Evolutionary conservation across 495 filamentous ascomycete genomes (phyloP).

Genomic region (Neurospora intermedia): DNA sequence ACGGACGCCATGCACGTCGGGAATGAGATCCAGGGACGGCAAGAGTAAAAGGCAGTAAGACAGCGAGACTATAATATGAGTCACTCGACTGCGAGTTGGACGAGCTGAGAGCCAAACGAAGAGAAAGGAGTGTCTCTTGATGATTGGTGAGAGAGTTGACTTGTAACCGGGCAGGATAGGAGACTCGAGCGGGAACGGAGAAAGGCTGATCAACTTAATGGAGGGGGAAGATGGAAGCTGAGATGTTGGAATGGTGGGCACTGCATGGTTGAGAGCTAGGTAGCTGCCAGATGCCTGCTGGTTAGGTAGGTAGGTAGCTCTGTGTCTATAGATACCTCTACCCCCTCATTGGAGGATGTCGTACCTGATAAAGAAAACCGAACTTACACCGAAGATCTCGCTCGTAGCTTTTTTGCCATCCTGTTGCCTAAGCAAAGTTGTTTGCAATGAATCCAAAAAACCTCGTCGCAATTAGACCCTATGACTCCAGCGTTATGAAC

Average conservation of each 20-base stretch:
- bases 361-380: not conserved
- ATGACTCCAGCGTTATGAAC: not conserved
- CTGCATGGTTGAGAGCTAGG: not conserved
- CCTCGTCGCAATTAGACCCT: not conserved
- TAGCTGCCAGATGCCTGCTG: not conserved
- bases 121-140: constrained; percentile 2
- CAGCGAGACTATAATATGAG: constrained; percentile 8
- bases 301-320: not conserved
- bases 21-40: not conserved
- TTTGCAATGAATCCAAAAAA: not conserved
- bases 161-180: not conserved
- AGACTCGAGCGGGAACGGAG: not conserved
- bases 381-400: not conserved
- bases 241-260: not conserved
- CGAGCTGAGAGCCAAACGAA: constrained; percentile 3
- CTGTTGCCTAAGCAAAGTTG: not conserved
- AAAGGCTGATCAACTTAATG: not conserved
- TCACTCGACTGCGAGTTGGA: constrained; percentile 13
- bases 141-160: constrained; percentile 5
- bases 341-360: not conserved
- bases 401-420: not conserved
- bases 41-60: not conserved
- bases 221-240: not conserved
- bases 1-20: not conserved
- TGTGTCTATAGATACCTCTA: not conserved